These are phyloP conservation scores for Triticum turgidum DNA, from an alignment of 176 grass and related monocot genomes.

Conservation along the genomic window DNA sequence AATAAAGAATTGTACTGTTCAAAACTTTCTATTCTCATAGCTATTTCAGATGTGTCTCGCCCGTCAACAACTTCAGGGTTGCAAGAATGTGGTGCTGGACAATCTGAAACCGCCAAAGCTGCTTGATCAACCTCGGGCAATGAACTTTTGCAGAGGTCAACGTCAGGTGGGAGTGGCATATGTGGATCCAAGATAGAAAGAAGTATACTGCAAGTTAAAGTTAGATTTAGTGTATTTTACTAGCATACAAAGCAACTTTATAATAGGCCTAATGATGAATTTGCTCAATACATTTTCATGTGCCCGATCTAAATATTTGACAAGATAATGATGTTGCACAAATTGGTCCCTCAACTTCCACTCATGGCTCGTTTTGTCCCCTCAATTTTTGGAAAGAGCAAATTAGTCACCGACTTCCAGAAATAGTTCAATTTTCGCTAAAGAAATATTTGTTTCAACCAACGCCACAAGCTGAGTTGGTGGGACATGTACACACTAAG, in stretches of 20 bases:
- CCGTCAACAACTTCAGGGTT: slow-evolving; percentile 51
- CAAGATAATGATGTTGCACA: slow-evolving; percentile 1
- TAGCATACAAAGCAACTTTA: neutral
- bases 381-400: neutral
- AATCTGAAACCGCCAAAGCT: slow-evolving; percentile 43
- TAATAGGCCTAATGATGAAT: slow-evolving; percentile 11
- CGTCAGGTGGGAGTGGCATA: slow-evolving; percentile 66
- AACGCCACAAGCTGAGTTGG: neutral
- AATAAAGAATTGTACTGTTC: slow-evolving; percentile 60
- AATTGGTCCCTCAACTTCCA: neutral
- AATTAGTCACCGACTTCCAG: neutral
- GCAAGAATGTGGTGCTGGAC: slow-evolving; percentile 20
- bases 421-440: neutral
- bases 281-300: slow-evolving; percentile 8
- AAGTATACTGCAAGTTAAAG: slow-evolving; percentile 67
- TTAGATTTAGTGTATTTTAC: slow-evolving; percentile 34
- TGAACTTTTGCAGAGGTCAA: slow-evolving; percentile 79
- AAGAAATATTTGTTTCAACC: neutral
- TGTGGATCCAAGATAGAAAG: slow-evolving; percentile 86
- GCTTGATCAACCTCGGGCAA: slow-evolving; percentile 47
- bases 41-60: slow-evolving; percentile 49
- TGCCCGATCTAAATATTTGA: slow-evolving; percentile 6
- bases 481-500: neutral
- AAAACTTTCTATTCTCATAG: slow-evolving; percentile 36
- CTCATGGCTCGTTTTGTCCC: neutral